Percentiles rank a stretch among this genome's conserved stretches.
Evolutionary conservation across 1,284 basidiomycete genomes (phyloP).

Genomic region (Agaricales sp.): DNA sequence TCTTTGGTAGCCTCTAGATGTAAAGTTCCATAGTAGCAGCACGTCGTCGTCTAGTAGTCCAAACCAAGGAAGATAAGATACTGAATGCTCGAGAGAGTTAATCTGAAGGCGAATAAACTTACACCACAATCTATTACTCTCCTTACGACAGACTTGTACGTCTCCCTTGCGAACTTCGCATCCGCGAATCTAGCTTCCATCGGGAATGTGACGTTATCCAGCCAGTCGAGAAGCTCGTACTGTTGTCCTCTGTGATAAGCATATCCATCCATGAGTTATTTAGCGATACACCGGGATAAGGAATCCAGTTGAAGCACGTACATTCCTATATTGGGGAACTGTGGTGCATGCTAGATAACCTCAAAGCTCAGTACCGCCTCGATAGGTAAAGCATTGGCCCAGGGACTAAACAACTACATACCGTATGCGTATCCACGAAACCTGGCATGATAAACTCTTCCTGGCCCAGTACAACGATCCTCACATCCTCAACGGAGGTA

Average conservation of each 20-base stretch:
- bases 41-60: conserved; percentile 72
- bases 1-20: conserved; percentile 77
- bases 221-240: conserved; percentile 88
- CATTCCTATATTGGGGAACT: conserved; percentile 79
- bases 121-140: conserved; percentile 73
- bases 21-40: conserved; percentile 84
- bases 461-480: conserved; percentile 33
- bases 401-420: conserved; percentile 35
- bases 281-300: conserved; percentile 4
- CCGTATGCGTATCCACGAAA: conserved; percentile 85
- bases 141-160: conserved; percentile 70
- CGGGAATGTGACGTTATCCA: conserved; percentile 82
- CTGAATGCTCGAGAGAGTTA: background rate
- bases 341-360: conserved; percentile 80
- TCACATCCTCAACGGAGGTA: conserved; percentile 15
- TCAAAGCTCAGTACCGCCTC: no score
- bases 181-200: conserved; percentile 79
- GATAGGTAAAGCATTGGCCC: conserved; percentile 2
- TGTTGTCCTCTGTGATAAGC: conserved; percentile 52
- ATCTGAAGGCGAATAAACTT: conserved; percentile 20
- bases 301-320: conserved; percentile 25
- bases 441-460: conserved; percentile 86
- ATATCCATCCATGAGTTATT: conserved; percentile 6
- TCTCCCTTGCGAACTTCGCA: conserved; percentile 54
- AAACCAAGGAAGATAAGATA: background rate